Evolutionary conservation across 176 grass and related monocot species (phyloP).

Genomic region (Juncus inflexus): DNA sequence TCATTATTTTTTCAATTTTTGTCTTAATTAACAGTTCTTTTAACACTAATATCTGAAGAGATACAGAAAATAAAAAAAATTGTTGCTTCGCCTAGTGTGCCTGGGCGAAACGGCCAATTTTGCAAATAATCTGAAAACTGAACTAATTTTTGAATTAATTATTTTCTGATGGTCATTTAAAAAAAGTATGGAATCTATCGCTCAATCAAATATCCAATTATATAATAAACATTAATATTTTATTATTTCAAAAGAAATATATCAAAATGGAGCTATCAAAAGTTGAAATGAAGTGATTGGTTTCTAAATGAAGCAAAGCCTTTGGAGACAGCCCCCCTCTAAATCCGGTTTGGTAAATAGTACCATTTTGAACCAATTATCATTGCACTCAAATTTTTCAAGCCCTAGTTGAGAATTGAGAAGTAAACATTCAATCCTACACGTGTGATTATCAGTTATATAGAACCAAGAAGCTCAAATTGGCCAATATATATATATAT

Average conservation of each 20-base stretch:
- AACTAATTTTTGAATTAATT: too few relatives aligned
- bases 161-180: too few relatives aligned
- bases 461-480: background rate
- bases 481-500: too few relatives aligned
- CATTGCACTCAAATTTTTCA: constrained; percentile 12
- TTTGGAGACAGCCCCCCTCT: background rate
- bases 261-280: constrained; percentile 12
- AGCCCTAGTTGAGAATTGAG: background rate
- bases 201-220: constrained; percentile 10
- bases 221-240: background rate
- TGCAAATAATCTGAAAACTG: too few relatives aligned
- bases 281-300: constrained; percentile 19
- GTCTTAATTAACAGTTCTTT: too few relatives aligned
- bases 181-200: too few relatives aligned
- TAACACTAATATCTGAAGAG: too few relatives aligned
- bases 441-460: background rate
- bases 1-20: too few relatives aligned
- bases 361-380: constrained; percentile 19
- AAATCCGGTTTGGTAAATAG: constrained; percentile 27
- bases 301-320: constrained; percentile 21
- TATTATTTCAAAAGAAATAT: constrained; percentile 2
- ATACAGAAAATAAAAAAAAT: too few relatives aligned
- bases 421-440: constrained; percentile 8
- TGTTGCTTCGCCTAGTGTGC: too few relatives aligned
- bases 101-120: too few relatives aligned